Percentiles rank a stretch among this genome's conserved stretches.
Conservation (phyloP, 2,329 filamentous ascomycete species). For the Aspergillus sp. region DNA sequence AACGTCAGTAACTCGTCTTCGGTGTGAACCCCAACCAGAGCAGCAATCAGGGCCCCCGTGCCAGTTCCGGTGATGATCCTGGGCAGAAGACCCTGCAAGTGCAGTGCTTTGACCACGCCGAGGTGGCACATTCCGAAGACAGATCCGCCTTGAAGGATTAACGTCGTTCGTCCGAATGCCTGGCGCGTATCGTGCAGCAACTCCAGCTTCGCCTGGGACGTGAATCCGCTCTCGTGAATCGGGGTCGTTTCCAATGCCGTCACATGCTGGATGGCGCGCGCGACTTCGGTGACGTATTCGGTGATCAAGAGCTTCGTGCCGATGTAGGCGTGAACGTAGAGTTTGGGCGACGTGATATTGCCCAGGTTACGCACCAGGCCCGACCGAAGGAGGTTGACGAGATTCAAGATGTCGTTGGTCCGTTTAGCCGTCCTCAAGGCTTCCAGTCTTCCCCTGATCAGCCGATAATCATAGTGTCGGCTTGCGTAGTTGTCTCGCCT, state of each 20-base stretch:
- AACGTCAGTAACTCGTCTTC: conserved; percentile 79
- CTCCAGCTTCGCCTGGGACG: conserved; percentile 77
- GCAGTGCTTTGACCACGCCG: conserved; percentile 84
- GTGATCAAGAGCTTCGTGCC: conserved; percentile 90
- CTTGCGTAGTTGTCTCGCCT: conserved; percentile 81
- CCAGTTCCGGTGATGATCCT: conserved; percentile 89
- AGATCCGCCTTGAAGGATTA: conserved; percentile 85
- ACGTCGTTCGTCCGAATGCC: conserved; percentile 80
- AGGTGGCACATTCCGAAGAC: conserved; percentile 90
- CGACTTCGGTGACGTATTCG: conserved; percentile 82
- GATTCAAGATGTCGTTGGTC: conserved; percentile 67
- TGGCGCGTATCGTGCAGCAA: conserved; percentile 83
- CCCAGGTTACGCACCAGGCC: conserved; percentile 80
- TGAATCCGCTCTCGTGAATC: conserved; percentile 53
- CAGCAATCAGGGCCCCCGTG: conserved; percentile 85
- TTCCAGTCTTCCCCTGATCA: conserved; percentile 75
- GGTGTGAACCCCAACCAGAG: conserved; percentile 81
- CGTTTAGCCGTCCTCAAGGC: conserved; percentile 69
- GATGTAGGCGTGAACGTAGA: conserved; percentile 82
- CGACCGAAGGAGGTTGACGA: conserved; percentile 78
- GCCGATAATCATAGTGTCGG: conserved; percentile 79
- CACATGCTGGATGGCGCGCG: conserved; percentile 77
- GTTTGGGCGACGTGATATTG: conserved; percentile 76
- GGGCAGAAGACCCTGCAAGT: conserved; percentile 75
- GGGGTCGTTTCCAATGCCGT: conserved; percentile 63